A percentile compares a stretch with the other conserved stretches of the same genome.
Evolutionary conservation across 83 land plant genomes (phyloP).

Genomic region (Thuja plicata): DNA sequence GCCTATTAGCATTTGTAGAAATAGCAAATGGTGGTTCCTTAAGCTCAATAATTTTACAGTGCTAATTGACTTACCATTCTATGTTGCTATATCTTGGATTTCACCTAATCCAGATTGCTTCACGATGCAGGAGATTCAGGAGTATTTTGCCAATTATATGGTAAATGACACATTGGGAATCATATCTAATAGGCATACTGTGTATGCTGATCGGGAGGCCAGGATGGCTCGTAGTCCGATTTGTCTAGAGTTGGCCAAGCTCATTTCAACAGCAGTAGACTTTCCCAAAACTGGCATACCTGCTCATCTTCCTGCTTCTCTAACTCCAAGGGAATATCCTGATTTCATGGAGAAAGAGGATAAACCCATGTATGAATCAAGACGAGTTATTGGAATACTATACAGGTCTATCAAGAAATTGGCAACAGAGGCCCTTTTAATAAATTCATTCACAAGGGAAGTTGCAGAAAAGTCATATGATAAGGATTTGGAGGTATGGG

Average conservation of each 20-base stretch:
- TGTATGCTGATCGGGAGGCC: constrained; percentile 66
- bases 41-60: background rate
- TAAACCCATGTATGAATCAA: constrained; percentile 65
- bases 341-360: constrained; percentile 95
- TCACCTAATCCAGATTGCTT: background rate
- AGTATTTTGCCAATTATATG: constrained; percentile 81
- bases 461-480: constrained; percentile 56
- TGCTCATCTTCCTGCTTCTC: constrained; percentile 65
- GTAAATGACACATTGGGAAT: constrained; percentile 82
- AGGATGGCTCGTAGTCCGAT: constrained; percentile 51
- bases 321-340: constrained; percentile 63
- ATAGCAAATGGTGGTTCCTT: background rate
- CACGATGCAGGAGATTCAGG: constrained; percentile 78
- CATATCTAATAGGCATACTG: constrained; percentile 89
- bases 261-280: constrained; percentile 90
- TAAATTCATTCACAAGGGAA: constrained; percentile 34
- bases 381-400: constrained; percentile 79
- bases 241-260: constrained; percentile 72
- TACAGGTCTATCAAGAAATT: constrained; percentile 72
- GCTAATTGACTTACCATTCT: background rate
- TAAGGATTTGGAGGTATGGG: constrained; percentile 63
- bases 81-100: background rate
- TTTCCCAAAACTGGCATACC: constrained; percentile 96
- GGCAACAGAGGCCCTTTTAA: constrained; percentile 6
- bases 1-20: background rate